Evolutionary conservation across 768 basidiomycete species (phyloP).

Genomic region (Termitomyces sp.): DNA sequence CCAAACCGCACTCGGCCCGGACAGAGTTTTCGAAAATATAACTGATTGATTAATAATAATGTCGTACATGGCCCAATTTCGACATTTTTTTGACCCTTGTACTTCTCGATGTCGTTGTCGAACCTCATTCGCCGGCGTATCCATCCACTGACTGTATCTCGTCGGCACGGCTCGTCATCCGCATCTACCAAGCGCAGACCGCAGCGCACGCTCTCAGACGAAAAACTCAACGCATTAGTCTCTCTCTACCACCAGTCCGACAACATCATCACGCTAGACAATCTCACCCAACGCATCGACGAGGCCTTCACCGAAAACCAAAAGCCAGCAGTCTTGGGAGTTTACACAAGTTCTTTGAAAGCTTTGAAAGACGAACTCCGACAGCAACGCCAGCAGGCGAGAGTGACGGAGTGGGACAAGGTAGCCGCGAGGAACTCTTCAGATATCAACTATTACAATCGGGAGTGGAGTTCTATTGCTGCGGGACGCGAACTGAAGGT

Average conservation of each 20-base stretch:
- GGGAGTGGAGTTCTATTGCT: conserved; percentile 22
- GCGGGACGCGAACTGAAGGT: conserved; percentile 36
- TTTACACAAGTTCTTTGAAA: conserved; percentile 8
- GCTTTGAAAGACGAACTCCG: conserved; percentile 16
- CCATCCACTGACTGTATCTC: neutral
- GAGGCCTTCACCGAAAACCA: conserved; percentile 37
- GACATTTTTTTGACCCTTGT: neutral
- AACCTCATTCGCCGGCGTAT: conserved; percentile 12
- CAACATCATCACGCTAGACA: conserved; percentile 66
- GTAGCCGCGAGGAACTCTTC: conserved; percentile 1
- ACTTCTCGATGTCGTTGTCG: conserved; percentile 7
- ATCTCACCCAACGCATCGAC: conserved; percentile 59
- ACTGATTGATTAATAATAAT: neutral
- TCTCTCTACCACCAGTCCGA: conserved; percentile 74
- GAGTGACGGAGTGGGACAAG: conserved; percentile 31
- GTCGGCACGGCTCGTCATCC: conserved; percentile 19
- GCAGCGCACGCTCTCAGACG: conserved; percentile 37
- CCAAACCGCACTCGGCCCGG: too few species aligned
- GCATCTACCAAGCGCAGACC: conserved; percentile 17
- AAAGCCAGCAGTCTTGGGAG: neutral
- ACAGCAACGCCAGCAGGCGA: conserved; percentile 25
- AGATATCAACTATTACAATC: rapidly evolving
- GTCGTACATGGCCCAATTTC: neutral
- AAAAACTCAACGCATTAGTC: conserved; percentile 67
- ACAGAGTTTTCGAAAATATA: too few species aligned